Conservation (phyloP, 2,329 filamentous ascomycete species). For the Diaporthe australafricana region DNA sequence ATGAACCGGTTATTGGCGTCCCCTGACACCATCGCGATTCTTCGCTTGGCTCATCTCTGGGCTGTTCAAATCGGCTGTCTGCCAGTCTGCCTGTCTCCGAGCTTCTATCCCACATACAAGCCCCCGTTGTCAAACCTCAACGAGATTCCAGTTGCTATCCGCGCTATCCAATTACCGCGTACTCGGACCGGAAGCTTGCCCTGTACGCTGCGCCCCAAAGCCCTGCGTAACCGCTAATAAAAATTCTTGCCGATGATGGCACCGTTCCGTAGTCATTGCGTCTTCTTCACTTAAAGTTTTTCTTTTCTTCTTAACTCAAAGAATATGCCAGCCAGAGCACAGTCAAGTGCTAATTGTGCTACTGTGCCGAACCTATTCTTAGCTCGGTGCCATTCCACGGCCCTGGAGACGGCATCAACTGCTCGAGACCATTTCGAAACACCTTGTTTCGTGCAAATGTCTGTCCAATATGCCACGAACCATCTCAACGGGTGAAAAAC, state of each 20-base stretch:
- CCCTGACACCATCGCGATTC: neutral
- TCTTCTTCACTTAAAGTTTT: neutral
- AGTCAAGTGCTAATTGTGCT: neutral
- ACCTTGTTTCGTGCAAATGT: conserved; percentile 3
- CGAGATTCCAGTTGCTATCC: neutral
- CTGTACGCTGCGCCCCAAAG: conserved; percentile 26
- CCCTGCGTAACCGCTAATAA: neutral
- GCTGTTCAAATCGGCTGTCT: neutral
- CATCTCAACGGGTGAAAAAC: neutral
- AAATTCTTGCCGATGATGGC: conserved; percentile 14
- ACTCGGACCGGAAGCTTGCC: neutral
- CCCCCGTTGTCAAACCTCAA: neutral
- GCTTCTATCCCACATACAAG: neutral
- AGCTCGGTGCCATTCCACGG: neutral
- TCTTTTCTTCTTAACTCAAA: neutral
- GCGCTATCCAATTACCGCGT: neutral
- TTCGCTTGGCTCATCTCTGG: neutral
- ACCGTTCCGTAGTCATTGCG: neutral
- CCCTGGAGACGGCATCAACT: neutral
- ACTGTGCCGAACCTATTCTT: conserved; percentile 12
- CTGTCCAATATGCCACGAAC: neutral
- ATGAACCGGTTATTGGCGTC: conserved; percentile 11
- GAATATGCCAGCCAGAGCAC: neutral
- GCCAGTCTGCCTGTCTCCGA: conserved; percentile 9
- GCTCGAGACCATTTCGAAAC: conserved; percentile 19